Evolutionary conservation across 768 basidiomycete species (phyloP).

Genomic region (Lactifluus piperatus): DNA sequence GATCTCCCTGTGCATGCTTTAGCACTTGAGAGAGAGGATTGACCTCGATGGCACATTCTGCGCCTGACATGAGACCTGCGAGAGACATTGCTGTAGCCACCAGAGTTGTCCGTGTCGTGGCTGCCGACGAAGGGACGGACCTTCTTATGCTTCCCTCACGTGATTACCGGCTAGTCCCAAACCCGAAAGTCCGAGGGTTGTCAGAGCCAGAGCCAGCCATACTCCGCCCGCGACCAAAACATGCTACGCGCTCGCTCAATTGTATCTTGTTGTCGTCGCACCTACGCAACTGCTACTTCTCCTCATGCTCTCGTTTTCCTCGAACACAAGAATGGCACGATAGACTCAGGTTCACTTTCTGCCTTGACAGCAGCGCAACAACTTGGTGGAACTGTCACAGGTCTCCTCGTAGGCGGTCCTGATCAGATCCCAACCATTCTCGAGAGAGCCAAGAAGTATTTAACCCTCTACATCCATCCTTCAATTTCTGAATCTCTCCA

Average conservation of each 20-base stretch:
- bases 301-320: conserved; percentile 82
- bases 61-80: conserved; percentile 74
- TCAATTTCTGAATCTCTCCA: background rate
- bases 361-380: conserved; percentile 86
- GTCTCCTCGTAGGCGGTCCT: conserved; percentile 60
- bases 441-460: conserved; percentile 74
- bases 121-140: too few species aligned
- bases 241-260: conserved; percentile 11
- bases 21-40: conserved; percentile 87
- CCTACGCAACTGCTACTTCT: conserved; percentile 51
- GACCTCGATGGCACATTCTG: conserved; percentile 76
- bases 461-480: background rate
- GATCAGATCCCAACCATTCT: conserved; percentile 58
- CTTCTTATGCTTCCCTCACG: too few species aligned
- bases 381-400: conserved; percentile 81
- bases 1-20: conserved; percentile 84
- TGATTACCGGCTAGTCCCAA: background rate
- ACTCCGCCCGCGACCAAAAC: background rate
- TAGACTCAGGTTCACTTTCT: conserved; percentile 80
- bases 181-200: background rate
- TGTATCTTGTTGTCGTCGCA: conserved; percentile 23
- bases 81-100: conserved; percentile 48
- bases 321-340: conserved; percentile 73
- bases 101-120: too few species aligned
- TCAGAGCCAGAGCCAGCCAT: background rate